Base-by-base conservation (phyloP, 2,329 filamentous ascomycete genomes). In the Pseudopyricularia javanii region DNA sequence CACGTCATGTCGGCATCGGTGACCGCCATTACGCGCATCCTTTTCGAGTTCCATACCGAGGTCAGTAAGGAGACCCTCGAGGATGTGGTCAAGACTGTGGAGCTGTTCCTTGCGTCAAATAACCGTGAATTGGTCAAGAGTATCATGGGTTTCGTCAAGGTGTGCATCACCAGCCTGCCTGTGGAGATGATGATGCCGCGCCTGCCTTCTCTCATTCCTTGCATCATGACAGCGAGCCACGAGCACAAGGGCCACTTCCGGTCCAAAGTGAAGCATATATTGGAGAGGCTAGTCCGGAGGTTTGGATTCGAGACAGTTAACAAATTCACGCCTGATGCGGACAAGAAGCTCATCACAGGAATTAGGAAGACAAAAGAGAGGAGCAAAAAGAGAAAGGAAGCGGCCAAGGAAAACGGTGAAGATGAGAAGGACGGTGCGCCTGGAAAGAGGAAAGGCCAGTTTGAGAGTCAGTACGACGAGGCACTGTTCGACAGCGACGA, bases 1-100 rank as follows among this genome's bases (percentile, higher is more conserved):
- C 91, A 97, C 71, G 96, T 97, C 90, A 91, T 97, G 57, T 95
- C 89, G 7, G 93, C 93, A 0, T 90, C 88, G n/a, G 91, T 98
- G 64, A 97, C 90, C 0, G 91, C 93, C 14, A 79, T 98, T 35
- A 93, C 90, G 14, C 82, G 93, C n/a, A 83, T 96, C 26, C 79
- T 98, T 30, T 97, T 91, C 68, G 87, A 96, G 64, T 98, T 95
- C 74, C 85, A 88, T 52, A 48, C 49, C 7, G 30, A 30, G 58
- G 50, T 52, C 15, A 17, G 37, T 9, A n/a, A 43, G 28, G 74
- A 79, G 30, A 69, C 78, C 26, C 73, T 97, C 30, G 80, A 79
- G 54, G 91, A 97, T 58, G 75, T 98, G 8, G 88, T 98, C 9
- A 85, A 94, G 64, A 95, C 93, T 2, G 90, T 98, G 76, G 90